phyloP scores from a whole-genome alignment of 192 early-diverging fungal genomes.

The Linnemannia zychae region DNA sequence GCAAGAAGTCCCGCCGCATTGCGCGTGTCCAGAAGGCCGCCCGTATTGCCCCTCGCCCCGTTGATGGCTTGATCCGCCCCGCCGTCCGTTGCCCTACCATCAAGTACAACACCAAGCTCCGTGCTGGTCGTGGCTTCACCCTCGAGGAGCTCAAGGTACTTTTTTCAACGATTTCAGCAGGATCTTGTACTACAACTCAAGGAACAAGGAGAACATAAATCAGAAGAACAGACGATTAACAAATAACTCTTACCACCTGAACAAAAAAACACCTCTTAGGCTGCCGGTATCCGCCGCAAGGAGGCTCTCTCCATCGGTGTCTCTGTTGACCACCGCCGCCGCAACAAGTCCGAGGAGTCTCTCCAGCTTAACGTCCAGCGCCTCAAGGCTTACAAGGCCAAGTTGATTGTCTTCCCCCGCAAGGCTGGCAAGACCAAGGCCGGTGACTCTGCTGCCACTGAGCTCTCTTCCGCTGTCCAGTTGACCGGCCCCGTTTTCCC shows the following conservation, averaged over 20 bases:
- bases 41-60: constrained; percentile 94
- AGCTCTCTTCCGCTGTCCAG: constrained; percentile 73
- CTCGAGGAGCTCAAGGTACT: constrained; percentile 96
- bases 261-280: constrained; percentile 64
- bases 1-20: constrained; percentile 92
- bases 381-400: constrained; percentile 93
- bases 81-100: constrained; percentile 96
- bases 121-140: constrained; percentile 97
- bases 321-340: constrained; percentile 95
- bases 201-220: constrained; percentile 64
- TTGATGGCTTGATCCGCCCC: constrained; percentile 97
- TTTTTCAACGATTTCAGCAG: too few species aligned
- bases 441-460: constrained; percentile 73
- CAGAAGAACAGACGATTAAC: constrained; percentile 13
- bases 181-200: too few species aligned
- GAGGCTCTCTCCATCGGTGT: constrained; percentile 96
- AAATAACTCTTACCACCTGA: neutral
- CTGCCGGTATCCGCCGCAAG: constrained; percentile 93
- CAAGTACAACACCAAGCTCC: constrained; percentile 98
- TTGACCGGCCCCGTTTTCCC: constrained; percentile 75
- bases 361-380: constrained; percentile 93
- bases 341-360: constrained; percentile 96
- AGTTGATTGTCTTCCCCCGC: constrained; percentile 97
- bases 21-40: constrained; percentile 95
- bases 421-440: constrained; percentile 92